Evolutionary conservation across 192 early-diverging fungal species (phyloP).

Genomic region (Spizellomyces punctatus): DNA sequence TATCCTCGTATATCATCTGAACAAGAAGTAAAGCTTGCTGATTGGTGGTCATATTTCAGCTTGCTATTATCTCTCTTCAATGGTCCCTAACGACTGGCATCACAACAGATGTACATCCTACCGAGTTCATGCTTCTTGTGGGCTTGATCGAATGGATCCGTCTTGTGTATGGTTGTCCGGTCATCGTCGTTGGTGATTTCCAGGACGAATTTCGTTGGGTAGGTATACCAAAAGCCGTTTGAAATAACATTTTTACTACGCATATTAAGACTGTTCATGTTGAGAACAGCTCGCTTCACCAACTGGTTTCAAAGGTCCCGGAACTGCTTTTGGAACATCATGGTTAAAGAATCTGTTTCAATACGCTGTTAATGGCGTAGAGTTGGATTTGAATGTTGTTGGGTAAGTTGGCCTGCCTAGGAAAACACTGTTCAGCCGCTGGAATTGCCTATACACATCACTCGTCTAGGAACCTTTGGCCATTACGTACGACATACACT

Average conservation of each 20-base stretch:
- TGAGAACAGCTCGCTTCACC: neutral
- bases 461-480: neutral
- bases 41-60: neutral
- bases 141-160: neutral
- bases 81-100: neutral
- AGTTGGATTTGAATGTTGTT: neutral
- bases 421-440: neutral
- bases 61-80: neutral
- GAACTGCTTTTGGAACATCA: neutral
- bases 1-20: no score
- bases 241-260: neutral
- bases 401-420: neutral
- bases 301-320: neutral
- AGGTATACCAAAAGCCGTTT: neutral
- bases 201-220: constrained; percentile 7
- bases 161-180: neutral
- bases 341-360: neutral
- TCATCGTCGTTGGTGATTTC: constrained; percentile 6
- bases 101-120: neutral
- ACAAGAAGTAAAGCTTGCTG: no score
- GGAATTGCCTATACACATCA: neutral
- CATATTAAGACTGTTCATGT: no score
- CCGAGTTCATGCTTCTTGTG: constrained; percentile 4
- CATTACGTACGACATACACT: neutral
- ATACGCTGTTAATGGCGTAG: neutral